Conservation (phyloP, 2,329 filamentous ascomycete species). For the Fusarium sterilihyphosum region DNA sequence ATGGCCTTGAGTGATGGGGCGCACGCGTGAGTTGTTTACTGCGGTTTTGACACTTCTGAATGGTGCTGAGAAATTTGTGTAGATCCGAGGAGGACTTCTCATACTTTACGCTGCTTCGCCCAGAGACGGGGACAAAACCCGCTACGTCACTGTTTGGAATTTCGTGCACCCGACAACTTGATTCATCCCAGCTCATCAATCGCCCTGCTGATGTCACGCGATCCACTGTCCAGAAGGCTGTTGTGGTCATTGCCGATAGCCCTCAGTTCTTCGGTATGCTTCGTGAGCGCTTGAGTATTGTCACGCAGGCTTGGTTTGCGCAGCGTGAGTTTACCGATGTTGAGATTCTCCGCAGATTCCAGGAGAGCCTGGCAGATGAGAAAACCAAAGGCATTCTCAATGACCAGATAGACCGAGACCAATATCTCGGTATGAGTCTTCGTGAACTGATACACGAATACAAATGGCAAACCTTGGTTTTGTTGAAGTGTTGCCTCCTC, state of each 20-base stretch:
- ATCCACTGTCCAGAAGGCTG: slow-evolving; percentile 96
- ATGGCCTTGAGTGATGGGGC: slow-evolving; percentile 97
- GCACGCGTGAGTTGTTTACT: slow-evolving; percentile 74
- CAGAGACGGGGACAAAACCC: slow-evolving; percentile 62
- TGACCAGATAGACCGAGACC: slow-evolving; percentile 80
- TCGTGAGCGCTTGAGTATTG: slow-evolving; percentile 87
- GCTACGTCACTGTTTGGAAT: slow-evolving; percentile 94
- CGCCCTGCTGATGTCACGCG: slow-evolving; percentile 91
- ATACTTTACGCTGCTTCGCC: slow-evolving; percentile 90
- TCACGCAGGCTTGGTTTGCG: slow-evolving; percentile 96
- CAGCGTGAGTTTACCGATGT: slow-evolving; percentile 92
- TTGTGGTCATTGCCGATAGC: slow-evolving; percentile 92
- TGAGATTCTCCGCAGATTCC: slow-evolving; percentile 90
- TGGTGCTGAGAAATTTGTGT: slow-evolving; percentile 49
- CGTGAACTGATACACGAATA: slow-evolving; percentile 94
- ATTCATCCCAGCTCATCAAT: slow-evolving; percentile 79
- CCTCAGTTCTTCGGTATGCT: slow-evolving; percentile 91
- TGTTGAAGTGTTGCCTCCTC: slow-evolving; percentile 92
- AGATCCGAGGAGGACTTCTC: slow-evolving; percentile 96
- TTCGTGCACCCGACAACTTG: slow-evolving; percentile 91
- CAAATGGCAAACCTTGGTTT: slow-evolving; percentile 90
- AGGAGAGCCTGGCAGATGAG: slow-evolving; percentile 83
- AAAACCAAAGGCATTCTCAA: slow-evolving; percentile 65
- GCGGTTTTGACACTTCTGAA: not conserved
- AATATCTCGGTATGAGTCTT: slow-evolving; percentile 88